Evolutionary conservation across 75 land plant genomes (phyloP), one percentile per base, ranked within the genome.

Genomic region (Selaginella moellendorffii): DNA sequence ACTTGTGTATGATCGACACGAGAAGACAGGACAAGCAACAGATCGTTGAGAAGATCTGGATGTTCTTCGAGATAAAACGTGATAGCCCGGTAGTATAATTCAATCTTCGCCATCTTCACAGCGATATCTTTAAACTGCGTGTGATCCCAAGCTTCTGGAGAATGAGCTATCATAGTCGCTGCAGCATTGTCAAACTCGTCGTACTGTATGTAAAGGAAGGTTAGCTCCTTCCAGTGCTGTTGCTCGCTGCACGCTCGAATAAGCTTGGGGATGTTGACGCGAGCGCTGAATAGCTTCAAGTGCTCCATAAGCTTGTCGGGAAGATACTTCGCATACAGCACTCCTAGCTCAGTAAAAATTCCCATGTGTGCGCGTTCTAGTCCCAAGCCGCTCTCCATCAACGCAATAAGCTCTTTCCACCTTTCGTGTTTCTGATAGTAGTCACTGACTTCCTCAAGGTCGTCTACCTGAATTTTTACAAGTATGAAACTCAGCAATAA

Each of bases 251-350:
- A 56, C 5, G 24, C 59, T 56, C 59, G 8, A 56, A 56, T 56
- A 21, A 56, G 59, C n/a, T 56, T 56, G 5, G 59, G 59, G 5
- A 56, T 56, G 24, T 56, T 56, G 5, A 56, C 2, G 21, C 59
- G 59, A 56, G 59, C 21, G 2, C 8, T 21, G 21, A 56, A 56
- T n/a, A 56, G 59, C n/a, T 56, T 56, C 9, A 56, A 25, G 24
- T 56, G 59, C 59, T 56, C 59, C 59, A 56, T 56, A 2, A 56
- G 21, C 19, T 56, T 56, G 8, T 56, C 59, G 9, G 59, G 59
- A 25, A 2, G 59, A 56, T 56, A 56, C 59, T 56, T 56, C n/a
- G 59, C 59, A 56, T 56, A 56, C n/a, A 56, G n/a, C 8, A 56
- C n/a, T 21, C 23, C 21, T 8, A 56, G 24, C 59, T 56, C 59